Percentiles rank a stretch among this genome's conserved stretches.
These are phyloP conservation scores for Dactylellina sp. DNA, from an alignment of 2,329 filamentous ascomycete genomes.

Conservation along the genomic window DNA sequence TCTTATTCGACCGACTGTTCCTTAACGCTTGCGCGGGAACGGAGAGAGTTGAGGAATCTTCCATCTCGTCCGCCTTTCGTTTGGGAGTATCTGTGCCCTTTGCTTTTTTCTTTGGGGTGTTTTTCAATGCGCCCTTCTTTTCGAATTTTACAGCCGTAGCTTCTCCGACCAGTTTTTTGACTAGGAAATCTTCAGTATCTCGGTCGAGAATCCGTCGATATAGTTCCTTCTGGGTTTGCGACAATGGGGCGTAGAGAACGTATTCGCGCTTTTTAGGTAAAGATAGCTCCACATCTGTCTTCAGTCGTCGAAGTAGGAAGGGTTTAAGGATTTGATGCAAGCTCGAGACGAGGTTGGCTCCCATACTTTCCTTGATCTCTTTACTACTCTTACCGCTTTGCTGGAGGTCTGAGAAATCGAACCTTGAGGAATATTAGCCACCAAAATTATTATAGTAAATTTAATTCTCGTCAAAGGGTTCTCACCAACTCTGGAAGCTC, in stretches of 20 bases:
- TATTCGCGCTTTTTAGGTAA: conserved; percentile 98
- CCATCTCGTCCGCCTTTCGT: conserved; percentile 42
- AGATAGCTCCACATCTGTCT: conserved; percentile 89
- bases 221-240: conserved; percentile 87
- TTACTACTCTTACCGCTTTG: conserved; percentile 83
- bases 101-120: conserved; percentile 20
- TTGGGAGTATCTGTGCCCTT: conserved; percentile 40
- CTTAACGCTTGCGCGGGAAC: conserved; percentile 22
- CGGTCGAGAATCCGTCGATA: conserved; percentile 88
- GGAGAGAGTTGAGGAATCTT: conserved; percentile 10
- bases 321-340: conserved; percentile 94
- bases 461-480: not conserved
- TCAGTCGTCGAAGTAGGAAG: conserved; percentile 85
- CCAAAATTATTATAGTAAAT: not conserved
- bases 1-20: conserved; percentile 53
- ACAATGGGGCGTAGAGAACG: conserved; percentile 92
- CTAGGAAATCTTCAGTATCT: conserved; percentile 69
- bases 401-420: conserved; percentile 92
- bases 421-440: not conserved
- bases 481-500: conserved; percentile 88
- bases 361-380: conserved; percentile 81
- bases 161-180: conserved; percentile 57
- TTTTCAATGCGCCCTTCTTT: not conserved
- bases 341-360: conserved; percentile 82
- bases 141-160: conserved; percentile 3